These are phyloP conservation scores for Stevia rebaudiana DNA, from an alignment of 140 eudicot species.

Conservation along the genomic window DNA sequence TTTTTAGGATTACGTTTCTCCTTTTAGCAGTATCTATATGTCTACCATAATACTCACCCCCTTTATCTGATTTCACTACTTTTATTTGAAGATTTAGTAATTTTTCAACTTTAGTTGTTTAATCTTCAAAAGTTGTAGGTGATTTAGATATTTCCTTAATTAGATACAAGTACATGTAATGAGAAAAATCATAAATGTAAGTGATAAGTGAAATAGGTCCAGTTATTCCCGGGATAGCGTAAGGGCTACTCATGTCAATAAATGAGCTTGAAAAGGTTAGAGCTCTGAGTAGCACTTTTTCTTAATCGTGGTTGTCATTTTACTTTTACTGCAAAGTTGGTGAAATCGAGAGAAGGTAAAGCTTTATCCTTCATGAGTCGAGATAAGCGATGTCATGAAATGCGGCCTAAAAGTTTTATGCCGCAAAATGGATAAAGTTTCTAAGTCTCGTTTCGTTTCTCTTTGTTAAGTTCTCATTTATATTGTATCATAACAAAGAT, in stretches of 20 bases:
- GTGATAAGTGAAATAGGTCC: no score
- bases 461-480: background rate
- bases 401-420: background rate
- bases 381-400: background rate
- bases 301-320: background rate
- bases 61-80: no score
- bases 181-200: no score
- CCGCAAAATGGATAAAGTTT: background rate
- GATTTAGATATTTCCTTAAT: no score
- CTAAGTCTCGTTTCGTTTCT: background rate
- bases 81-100: no score
- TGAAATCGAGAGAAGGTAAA: no score
- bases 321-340: background rate
- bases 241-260: background rate
- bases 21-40: background rate
- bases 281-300: background rate
- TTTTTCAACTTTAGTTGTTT: no score
- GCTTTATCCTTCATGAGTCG: background rate
- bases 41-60: no score
- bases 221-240: background rate
- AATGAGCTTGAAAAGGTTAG: no score
- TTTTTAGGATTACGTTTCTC: background rate
- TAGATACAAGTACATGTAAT: no score
- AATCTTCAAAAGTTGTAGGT: no score
- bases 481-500: no score